Conservation (phyloP, 1,284 basidiomycete species). For the Rhodotorula sp. region DNA sequence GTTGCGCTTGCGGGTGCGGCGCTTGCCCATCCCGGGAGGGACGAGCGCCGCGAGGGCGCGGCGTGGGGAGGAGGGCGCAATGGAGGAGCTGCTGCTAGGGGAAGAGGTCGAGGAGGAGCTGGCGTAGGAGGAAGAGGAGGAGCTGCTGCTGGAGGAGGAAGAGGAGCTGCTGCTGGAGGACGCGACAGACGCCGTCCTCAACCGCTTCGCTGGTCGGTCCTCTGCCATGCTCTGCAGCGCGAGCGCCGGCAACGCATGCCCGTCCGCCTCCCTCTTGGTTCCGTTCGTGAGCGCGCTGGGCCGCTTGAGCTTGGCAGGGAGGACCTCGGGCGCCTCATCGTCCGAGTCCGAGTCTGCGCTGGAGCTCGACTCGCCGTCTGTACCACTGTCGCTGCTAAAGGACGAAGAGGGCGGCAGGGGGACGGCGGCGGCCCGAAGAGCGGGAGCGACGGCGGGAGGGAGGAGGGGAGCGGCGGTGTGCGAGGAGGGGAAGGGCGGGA, state of each 20-base stretch:
- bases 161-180: background rate
- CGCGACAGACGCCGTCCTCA: background rate
- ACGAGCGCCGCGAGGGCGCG: constrained; percentile 1
- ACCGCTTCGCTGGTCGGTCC: background rate
- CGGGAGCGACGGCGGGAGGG: background rate
- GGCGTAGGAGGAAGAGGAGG: constrained; percentile 5
- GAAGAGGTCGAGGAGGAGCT: background rate
- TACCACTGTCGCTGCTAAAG: background rate
- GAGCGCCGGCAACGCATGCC: too few relatives aligned
- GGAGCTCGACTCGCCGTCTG: background rate
- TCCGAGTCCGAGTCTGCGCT: constrained; percentile 10
- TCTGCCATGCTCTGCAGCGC: too few relatives aligned
- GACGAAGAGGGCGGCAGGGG: constrained; percentile 3
- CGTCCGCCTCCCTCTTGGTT: background rate
- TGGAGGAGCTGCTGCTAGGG: background rate
- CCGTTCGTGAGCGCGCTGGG: background rate
- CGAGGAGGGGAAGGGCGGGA: background rate
- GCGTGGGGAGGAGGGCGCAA: background rate
- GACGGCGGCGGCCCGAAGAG: background rate
- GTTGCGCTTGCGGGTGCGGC: constrained; percentile 24
- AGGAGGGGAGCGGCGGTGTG: background rate
- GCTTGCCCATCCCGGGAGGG: constrained; percentile 2
- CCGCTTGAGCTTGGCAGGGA: constrained; percentile 1
- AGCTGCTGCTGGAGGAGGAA: background rate
- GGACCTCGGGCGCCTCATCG: background rate